A percentile compares a stretch with the other conserved stretches of the same genome.
Conservation (phyloP, 1,284 basidiomycete genomes). For the Apiotrichum veenhuisii region DNA sequence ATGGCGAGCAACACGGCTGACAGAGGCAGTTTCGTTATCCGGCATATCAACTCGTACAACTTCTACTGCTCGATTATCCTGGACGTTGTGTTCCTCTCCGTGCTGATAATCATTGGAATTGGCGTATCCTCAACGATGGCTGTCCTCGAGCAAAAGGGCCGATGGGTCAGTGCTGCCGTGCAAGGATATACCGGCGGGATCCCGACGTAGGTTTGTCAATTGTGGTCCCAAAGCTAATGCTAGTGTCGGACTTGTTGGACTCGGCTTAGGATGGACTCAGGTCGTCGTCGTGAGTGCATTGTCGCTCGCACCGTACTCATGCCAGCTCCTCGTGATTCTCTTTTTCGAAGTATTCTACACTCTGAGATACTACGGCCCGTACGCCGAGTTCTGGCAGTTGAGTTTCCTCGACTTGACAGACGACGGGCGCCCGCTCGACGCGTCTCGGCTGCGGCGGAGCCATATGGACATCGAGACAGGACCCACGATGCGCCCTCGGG, state of each 20-base stretch:
- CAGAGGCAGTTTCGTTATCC: too few relatives aligned
- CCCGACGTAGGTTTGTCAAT: not conserved
- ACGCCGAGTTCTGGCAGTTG: not conserved
- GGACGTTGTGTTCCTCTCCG: not conserved
- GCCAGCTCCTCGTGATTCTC: not conserved
- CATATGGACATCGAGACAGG: too few relatives aligned
- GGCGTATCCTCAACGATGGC: not conserved
- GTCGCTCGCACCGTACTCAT: too few relatives aligned
- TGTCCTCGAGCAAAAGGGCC: not conserved
- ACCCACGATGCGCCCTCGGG: too few relatives aligned
- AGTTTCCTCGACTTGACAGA: not conserved
- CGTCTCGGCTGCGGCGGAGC: too few relatives aligned
- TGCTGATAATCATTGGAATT: not conserved
- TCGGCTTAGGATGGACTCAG: not conserved
- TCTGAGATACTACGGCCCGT: not conserved
- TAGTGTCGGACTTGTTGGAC: not conserved
- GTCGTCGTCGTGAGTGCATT: not conserved
- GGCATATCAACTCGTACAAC: not conserved
- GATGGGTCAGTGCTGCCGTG: not conserved
- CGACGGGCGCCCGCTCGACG: not conserved
- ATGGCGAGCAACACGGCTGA: not conserved
- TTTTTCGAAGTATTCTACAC: conserved; percentile 1
- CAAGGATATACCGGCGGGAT: not conserved
- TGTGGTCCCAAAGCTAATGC: too few relatives aligned
- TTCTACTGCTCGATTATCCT: conserved; percentile 2